Evolutionary conservation across 164 flowering plant genomes (phyloP).

Genomic region (Berberis thunbergii): DNA sequence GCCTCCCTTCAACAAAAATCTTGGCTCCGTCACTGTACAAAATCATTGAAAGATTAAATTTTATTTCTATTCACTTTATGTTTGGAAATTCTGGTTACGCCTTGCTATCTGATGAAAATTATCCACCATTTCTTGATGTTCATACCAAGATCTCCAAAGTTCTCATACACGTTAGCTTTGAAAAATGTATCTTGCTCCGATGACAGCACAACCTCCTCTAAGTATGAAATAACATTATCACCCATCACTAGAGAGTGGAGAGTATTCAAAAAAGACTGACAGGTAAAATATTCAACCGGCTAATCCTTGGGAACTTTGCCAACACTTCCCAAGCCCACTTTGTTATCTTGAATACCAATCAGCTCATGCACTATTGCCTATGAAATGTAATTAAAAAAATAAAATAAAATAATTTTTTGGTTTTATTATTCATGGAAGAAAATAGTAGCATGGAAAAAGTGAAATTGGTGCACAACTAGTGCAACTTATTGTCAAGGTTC

Average conservation of each 20-base stretch:
- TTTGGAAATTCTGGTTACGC: constrained; percentile 92
- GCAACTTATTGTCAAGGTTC: not conserved
- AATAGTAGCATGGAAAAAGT: not conserved
- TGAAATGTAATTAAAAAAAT: not conserved
- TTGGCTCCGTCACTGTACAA: too few species aligned
- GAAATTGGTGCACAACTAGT: too few species aligned
- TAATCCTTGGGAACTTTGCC: constrained; percentile 72
- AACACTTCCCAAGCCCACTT: constrained; percentile 59
- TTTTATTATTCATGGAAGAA: not conserved
- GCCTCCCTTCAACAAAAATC: too few species aligned
- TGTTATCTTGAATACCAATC: constrained; percentile 86
- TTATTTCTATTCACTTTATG: constrained; percentile 50
- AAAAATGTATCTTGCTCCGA: constrained; percentile 92
- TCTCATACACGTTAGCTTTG: constrained; percentile 90
- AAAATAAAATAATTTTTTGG: not conserved
- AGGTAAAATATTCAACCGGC: constrained; percentile 44
- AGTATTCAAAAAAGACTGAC: too few species aligned
- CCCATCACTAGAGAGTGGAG: too few species aligned
- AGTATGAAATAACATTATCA: not conserved
- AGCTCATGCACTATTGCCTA: constrained; percentile 99
- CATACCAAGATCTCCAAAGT: constrained; percentile 98
- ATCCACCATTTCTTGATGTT: constrained; percentile 94
- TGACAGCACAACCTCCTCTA: constrained; percentile 86
- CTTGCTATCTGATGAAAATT: constrained; percentile 89
- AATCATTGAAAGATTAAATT: not conserved